Percentiles rank a stretch among this genome's conserved stretches.
Evolutionary conservation across 2,329 filamentous ascomycete species (phyloP).

Genomic region (Paecilomyces sp.): DNA sequence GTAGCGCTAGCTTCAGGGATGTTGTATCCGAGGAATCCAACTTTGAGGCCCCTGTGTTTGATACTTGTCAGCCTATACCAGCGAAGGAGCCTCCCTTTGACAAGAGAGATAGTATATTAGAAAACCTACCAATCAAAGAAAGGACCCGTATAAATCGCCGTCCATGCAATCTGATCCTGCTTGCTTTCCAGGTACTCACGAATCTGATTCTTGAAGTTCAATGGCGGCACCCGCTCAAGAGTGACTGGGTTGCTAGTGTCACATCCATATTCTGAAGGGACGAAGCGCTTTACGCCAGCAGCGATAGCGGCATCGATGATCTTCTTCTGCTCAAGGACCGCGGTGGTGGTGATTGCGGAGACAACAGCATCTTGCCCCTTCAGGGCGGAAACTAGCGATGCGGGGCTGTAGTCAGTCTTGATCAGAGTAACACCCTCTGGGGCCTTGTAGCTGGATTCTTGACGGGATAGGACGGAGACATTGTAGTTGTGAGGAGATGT

Average conservation of each 20-base stretch:
- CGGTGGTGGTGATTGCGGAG: conserved; percentile 7
- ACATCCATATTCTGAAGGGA: conserved; percentile 50
- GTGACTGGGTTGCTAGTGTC: neutral
- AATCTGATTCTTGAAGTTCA: conserved; percentile 6
- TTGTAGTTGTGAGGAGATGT: conserved; percentile 8
- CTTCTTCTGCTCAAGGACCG: conserved; percentile 38
- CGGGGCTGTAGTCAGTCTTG: conserved; percentile 13
- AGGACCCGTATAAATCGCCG: conserved; percentile 4
- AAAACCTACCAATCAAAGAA: conserved; percentile 8
- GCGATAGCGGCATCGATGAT: conserved; percentile 54
- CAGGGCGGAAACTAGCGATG: conserved; percentile 12
- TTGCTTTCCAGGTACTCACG: conserved; percentile 9
- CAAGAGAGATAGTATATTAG: neutral
- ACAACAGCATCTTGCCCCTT: conserved; percentile 13
- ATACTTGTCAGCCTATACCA: neutral
- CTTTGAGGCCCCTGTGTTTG: conserved; percentile 3
- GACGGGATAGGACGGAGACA: conserved; percentile 10
- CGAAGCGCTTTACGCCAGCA: conserved; percentile 54
- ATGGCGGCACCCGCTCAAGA: conserved; percentile 6
- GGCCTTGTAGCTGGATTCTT: conserved; percentile 6
- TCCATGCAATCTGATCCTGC: conserved; percentile 11
- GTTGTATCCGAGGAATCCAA: conserved; percentile 26
- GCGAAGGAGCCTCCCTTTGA: neutral
- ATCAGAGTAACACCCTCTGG: conserved; percentile 6
- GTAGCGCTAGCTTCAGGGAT: conserved; percentile 19